These are phyloP conservation scores for Syzygium aqueum DNA, from an alignment of 345 rosid species.

Conservation along the genomic window DNA sequence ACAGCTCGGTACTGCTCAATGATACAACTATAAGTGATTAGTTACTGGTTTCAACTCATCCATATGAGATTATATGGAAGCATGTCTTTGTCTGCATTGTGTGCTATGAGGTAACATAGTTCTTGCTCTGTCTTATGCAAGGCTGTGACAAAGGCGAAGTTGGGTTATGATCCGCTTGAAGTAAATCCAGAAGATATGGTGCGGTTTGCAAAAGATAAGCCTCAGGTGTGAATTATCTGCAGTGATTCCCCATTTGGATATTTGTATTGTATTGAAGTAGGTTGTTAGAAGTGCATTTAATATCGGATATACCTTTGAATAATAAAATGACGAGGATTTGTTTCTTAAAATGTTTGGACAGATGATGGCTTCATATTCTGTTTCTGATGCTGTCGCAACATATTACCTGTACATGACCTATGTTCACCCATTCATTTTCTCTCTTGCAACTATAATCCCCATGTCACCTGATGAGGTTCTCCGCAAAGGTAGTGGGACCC, in stretches of 20 bases:
- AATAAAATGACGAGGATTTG: neutral
- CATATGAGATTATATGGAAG: neutral
- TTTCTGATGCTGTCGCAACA: constrained; percentile 98
- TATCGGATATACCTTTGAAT: neutral
- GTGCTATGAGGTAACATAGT: neutral
- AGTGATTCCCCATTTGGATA: neutral
- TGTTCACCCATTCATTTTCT: constrained; percentile 94
- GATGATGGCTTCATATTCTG: constrained; percentile 99
- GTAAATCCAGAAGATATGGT: constrained; percentile 99
- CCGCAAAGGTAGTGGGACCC: constrained; percentile 99
- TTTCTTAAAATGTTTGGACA: constrained; percentile 27
- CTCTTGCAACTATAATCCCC: constrained; percentile 95
- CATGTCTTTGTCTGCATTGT: neutral
- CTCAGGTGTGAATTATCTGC: constrained; percentile 54
- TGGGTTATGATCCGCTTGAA: constrained; percentile 95
- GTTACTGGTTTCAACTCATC: neutral
- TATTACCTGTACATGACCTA: constrained; percentile 95
- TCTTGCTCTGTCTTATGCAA: constrained; percentile 17
- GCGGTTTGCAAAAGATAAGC: constrained; percentile 80
- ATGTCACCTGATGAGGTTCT: constrained; percentile 99
- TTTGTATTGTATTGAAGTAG: neutral
- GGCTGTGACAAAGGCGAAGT: constrained; percentile 96
- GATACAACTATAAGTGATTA: neutral
- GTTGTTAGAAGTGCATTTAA: neutral
- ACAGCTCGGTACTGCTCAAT: neutral